These are phyloP conservation scores for Ophiobolus disseminans DNA, from an alignment of 2,329 filamentous ascomycete species.

Conservation along the genomic window DNA sequence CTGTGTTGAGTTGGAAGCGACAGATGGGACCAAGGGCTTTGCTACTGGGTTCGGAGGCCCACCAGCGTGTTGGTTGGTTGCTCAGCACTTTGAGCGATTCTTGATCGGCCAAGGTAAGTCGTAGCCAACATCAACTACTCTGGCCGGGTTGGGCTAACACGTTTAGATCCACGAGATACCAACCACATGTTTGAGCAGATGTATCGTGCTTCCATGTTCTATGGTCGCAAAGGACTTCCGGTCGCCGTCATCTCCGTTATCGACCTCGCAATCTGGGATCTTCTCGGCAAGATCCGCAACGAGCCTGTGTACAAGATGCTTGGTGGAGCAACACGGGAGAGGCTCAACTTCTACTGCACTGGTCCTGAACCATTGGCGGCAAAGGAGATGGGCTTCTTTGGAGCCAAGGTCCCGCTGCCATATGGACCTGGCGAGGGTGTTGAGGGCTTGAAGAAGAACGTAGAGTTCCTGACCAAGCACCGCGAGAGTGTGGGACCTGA, in stretches of 20 bases:
- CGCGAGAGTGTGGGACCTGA: constrained; percentile 84
- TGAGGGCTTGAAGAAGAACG: constrained; percentile 82
- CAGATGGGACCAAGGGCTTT: constrained; percentile 90
- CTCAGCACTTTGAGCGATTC: constrained; percentile 93
- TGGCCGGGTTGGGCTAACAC: background rate
- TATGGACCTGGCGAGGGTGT: constrained; percentile 89
- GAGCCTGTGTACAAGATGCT: constrained; percentile 96
- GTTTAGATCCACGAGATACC: constrained; percentile 82
- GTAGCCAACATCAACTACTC: too few species aligned
- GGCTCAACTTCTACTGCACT: constrained; percentile 92
- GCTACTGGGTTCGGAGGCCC: constrained; percentile 94
- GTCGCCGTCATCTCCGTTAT: constrained; percentile 93
- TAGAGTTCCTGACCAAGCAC: constrained; percentile 86
- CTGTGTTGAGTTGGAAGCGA: constrained; percentile 86
- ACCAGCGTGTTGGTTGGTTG: constrained; percentile 90
- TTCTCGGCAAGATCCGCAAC: constrained; percentile 86
- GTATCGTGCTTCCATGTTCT: constrained; percentile 96
- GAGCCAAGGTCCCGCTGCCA: constrained; percentile 87
- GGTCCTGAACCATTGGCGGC: constrained; percentile 83
- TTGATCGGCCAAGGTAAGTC: constrained; percentile 73
- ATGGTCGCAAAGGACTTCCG: constrained; percentile 89
- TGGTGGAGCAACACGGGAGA: constrained; percentile 83
- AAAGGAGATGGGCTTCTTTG: constrained; percentile 86
- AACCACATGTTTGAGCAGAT: constrained; percentile 95
- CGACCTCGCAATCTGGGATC: constrained; percentile 90